phyloP scores from a whole-genome alignment of 257 asterid genomes.

The Avicennia marina region DNA sequence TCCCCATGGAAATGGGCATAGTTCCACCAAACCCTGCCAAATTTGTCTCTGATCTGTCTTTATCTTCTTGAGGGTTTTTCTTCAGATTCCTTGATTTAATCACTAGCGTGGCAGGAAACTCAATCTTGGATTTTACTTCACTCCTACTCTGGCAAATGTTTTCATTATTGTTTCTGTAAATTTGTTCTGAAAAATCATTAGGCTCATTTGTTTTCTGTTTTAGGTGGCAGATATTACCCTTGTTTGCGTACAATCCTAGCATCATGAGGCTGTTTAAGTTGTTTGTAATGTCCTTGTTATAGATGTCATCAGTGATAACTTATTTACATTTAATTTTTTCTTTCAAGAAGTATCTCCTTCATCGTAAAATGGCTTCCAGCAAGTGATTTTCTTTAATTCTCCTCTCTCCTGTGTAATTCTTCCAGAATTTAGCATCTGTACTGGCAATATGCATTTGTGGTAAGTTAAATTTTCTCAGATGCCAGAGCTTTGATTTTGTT shows the following conservation, averaged over 20 bases:
- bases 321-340: not conserved
- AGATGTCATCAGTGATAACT: not conserved
- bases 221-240: not conserved
- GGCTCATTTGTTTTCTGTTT: not conserved
- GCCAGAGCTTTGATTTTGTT: no score
- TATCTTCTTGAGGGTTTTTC: not conserved
- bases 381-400: not conserved
- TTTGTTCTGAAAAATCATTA: not conserved
- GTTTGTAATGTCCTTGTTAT: not conserved
- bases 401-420: not conserved
- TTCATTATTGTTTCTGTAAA: no score
- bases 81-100: conserved; percentile 1
- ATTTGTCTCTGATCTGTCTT: not conserved
- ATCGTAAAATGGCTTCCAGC: not conserved
- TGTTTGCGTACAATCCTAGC: no score
- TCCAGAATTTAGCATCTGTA: not conserved
- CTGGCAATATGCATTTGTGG: not conserved
- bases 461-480: not conserved
- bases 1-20: not conserved
- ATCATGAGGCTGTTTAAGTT: not conserved
- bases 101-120: not conserved
- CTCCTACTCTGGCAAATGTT: not conserved
- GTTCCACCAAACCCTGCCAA: not conserved
- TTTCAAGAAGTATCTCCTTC: not conserved
- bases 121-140: conserved; percentile 9